phyloP scores from a whole-genome alignment of 768 basidiomycete species.

The Tricholoma flavovirens region DNA sequence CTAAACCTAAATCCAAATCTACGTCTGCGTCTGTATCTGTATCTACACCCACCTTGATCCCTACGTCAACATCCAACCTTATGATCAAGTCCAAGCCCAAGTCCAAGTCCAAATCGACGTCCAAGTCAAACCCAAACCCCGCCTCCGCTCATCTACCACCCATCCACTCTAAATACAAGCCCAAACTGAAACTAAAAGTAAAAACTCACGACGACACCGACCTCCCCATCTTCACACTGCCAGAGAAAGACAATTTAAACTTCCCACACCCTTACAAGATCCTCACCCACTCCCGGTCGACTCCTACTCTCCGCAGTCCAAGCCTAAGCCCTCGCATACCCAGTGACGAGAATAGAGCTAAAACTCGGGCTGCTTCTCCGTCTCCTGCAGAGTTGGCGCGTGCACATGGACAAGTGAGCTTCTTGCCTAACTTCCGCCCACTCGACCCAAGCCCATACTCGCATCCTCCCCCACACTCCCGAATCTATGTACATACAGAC shows the following conservation, averaged over 20 bases:
- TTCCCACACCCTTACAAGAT: not conserved
- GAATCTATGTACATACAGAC: no score
- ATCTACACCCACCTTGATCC: no score
- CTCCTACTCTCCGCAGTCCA: slow-evolving; percentile 35
- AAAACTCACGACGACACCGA: slow-evolving; percentile 21
- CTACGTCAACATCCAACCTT: not conserved
- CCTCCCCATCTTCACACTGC: slow-evolving; percentile 14
- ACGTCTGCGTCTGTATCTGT: slow-evolving; percentile 6
- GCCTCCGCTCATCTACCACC: no score
- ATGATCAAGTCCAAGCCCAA: not conserved
- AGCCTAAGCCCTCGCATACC: not conserved
- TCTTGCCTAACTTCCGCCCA: no score
- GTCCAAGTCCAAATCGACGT: not conserved
- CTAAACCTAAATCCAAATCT: slow-evolving; percentile 11
- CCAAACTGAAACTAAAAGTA: not conserved
- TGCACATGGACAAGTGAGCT: no score
- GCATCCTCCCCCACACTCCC: no score
- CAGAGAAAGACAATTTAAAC: not conserved
- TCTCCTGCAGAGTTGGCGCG: no score
- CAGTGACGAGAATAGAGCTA: not conserved
- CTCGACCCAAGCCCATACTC: no score
- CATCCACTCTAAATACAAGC: not conserved
- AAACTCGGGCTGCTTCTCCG: no score
- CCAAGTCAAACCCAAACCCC: not conserved
- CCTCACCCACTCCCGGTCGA: slow-evolving; percentile 29